These are phyloP conservation scores for Trypanosoma caninum DNA, from an alignment of 208 protist genomes.

Conservation along the genomic window DNA sequence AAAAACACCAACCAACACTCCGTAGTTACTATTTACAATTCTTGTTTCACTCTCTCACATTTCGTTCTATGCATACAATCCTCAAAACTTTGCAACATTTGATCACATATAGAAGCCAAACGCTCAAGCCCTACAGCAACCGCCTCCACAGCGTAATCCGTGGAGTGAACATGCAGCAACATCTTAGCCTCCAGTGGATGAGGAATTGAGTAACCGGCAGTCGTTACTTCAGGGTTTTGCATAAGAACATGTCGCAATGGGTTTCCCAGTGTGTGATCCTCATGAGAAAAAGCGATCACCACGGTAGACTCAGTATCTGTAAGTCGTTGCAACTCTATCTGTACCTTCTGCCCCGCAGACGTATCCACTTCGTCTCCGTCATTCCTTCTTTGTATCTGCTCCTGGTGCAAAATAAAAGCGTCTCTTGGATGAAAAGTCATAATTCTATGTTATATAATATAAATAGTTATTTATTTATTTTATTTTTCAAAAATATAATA, in stretches of 20 bases:
- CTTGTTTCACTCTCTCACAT: slow-evolving; percentile 7
- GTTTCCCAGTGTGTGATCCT: slow-evolving; percentile 93
- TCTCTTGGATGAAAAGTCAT: slow-evolving; percentile 78
- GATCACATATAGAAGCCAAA: slow-evolving; percentile 77
- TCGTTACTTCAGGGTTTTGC: slow-evolving; percentile 86
- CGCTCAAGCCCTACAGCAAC: slow-evolving; percentile 76
- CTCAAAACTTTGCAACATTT: slow-evolving; percentile 73
- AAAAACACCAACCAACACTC: not conserved
- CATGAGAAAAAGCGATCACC: slow-evolving; percentile 84
- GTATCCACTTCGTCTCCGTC: slow-evolving; percentile 91
- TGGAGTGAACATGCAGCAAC: slow-evolving; percentile 88
- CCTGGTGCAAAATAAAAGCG: slow-evolving; percentile 86
- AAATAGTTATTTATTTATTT: too few species aligned
- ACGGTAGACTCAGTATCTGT: slow-evolving; percentile 71
- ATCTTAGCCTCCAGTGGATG: slow-evolving; percentile 94
- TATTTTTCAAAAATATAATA: slow-evolving; percentile 1
- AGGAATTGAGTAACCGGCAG: slow-evolving; percentile 91
- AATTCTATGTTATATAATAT: not conserved
- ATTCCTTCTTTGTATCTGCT: slow-evolving; percentile 83
- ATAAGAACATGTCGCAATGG: slow-evolving; percentile 90
- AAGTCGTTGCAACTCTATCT: slow-evolving; percentile 82
- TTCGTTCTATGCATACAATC: slow-evolving; percentile 39
- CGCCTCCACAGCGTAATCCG: slow-evolving; percentile 86
- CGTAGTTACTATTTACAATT: not conserved
- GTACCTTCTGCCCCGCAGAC: slow-evolving; percentile 85